Evolutionary conservation across 164 flowering plant species (phyloP).

Genomic region (Magnolia changhungtana): DNA sequence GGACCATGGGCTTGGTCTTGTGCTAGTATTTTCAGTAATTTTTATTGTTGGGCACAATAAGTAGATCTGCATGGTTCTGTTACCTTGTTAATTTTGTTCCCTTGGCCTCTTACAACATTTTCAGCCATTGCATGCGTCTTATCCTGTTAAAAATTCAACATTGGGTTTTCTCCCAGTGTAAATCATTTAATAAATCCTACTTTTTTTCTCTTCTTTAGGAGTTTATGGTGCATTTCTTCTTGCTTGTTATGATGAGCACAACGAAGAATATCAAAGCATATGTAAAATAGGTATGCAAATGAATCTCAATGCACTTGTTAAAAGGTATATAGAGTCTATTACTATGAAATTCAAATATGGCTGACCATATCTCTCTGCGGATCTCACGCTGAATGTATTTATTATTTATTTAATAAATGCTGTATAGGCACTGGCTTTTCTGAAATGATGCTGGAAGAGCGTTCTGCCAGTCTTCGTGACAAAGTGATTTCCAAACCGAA

Average conservation of each 20-base stretch:
- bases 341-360: not conserved
- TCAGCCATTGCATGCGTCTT: not conserved
- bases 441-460: constrained; percentile 82
- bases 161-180: not conserved
- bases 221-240: constrained; percentile 97
- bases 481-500: constrained; percentile 76
- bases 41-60: not conserved
- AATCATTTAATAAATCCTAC: not conserved
- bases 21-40: not conserved
- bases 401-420: not conserved
- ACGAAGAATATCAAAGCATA: constrained; percentile 94
- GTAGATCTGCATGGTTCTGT: too few species aligned
- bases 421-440: constrained; percentile 90
- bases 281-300: constrained; percentile 77
- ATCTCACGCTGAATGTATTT: constrained; percentile 6
- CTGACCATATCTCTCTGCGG: not conserved
- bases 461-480: constrained; percentile 75
- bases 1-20: not conserved
- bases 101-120: not conserved
- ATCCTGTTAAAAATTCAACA: not conserved
- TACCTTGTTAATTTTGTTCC: too few species aligned
- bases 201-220: constrained; percentile 35
- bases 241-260: constrained; percentile 82
- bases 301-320: not conserved
- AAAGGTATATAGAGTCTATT: not conserved